These are phyloP conservation scores for Butyriboletus loyo DNA, from an alignment of 768 basidiomycete species.

Conservation along the genomic window DNA sequence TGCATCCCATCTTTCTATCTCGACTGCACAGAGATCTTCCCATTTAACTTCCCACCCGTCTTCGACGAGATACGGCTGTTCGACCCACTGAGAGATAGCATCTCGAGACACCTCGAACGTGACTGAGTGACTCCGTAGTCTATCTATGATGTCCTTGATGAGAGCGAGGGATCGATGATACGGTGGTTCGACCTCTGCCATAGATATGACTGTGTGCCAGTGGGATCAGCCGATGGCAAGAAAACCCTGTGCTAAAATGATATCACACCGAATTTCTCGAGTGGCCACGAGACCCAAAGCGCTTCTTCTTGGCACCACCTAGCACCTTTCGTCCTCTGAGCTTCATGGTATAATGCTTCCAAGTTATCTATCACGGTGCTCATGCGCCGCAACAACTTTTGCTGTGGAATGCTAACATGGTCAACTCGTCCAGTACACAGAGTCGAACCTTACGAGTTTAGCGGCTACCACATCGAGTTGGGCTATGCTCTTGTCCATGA, in stretches of 20 bases:
- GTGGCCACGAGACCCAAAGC: constrained; percentile 79
- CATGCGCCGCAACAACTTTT: constrained; percentile 70
- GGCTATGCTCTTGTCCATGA: constrained; percentile 64
- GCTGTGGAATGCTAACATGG: constrained; percentile 37
- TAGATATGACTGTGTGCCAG: constrained; percentile 50
- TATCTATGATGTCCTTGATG: constrained; percentile 54
- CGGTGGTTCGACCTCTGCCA: constrained; percentile 54
- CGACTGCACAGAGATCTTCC: constrained; percentile 77
- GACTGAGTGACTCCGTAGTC: constrained; percentile 59
- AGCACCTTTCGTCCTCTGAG: constrained; percentile 68
- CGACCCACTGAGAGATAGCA: constrained; percentile 62
- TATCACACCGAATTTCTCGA: constrained; percentile 70
- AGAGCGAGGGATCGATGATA: constrained; percentile 66
- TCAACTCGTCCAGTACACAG: background rate
- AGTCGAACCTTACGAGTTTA: constrained; percentile 57
- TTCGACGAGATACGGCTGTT: constrained; percentile 65
- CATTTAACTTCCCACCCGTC: constrained; percentile 67
- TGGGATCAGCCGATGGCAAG: background rate
- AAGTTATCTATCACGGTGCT: constrained; percentile 58
- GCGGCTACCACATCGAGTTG: constrained; percentile 55
- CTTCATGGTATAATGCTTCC: constrained; percentile 64
- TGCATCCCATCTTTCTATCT: constrained; percentile 69
- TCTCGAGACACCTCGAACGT: constrained; percentile 69
- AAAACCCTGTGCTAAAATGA: background rate
- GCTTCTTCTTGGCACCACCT: constrained; percentile 69